These are phyloP conservation scores for Apiospora hydei DNA, from an alignment of 2,329 filamentous ascomycete species.

Conservation along the genomic window DNA sequence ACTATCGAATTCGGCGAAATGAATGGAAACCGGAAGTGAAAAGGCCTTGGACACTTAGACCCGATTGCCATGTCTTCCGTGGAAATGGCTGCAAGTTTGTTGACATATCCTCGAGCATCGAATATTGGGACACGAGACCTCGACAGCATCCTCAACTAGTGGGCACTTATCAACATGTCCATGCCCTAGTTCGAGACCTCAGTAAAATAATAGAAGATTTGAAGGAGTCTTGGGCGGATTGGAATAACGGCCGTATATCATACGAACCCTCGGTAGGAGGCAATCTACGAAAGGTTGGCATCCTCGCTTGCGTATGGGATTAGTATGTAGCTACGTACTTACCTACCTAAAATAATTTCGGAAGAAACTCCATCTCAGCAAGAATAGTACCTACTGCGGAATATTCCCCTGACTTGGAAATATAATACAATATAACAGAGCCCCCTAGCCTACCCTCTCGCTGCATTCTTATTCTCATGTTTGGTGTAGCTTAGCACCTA, in stretches of 20 bases:
- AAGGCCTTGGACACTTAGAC: background rate
- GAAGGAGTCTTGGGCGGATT: too few relatives aligned
- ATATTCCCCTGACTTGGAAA: too few relatives aligned
- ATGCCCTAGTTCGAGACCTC: background rate
- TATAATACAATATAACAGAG: too few relatives aligned
- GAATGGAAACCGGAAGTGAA: background rate
- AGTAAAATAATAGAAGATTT: background rate
- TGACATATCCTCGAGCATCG: background rate
- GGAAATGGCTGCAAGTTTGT: constrained; percentile 4
- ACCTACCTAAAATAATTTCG: background rate
- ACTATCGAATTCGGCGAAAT: background rate
- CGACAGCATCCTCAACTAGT: background rate
- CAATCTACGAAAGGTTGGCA: background rate
- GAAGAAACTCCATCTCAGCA: too few relatives aligned
- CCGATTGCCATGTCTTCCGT: background rate
- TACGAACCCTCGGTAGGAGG: background rate
- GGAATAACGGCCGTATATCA: too few relatives aligned
- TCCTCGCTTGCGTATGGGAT: background rate
- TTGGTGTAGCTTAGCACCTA: too few relatives aligned
- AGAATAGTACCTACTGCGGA: too few relatives aligned
- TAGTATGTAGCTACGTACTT: background rate
- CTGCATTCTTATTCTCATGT: too few relatives aligned
- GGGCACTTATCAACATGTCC: background rate
- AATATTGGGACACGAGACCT: background rate
- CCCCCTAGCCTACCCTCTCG: too few relatives aligned